Evolutionary conservation across 75 land plant genomes (phyloP), one percentile per base, ranked within the genome.

Genomic region (Cryptomeria japonica): DNA sequence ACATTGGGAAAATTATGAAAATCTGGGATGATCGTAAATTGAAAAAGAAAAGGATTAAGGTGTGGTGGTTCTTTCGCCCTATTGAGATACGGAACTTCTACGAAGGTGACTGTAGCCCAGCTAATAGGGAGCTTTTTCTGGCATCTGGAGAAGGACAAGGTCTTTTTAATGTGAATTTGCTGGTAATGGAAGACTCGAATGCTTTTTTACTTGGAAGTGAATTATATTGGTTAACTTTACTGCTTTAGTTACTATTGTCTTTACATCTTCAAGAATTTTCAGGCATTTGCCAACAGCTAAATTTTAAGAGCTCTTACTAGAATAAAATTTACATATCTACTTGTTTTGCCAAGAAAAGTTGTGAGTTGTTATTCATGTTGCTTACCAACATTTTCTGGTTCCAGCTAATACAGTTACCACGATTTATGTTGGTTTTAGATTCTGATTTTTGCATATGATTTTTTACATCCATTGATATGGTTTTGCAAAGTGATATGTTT

Each of bases 121-220:
- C 61, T 0, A 86, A 90, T 86, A 95, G 92, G 85, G 99, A 97
- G 80, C 68, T 97, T 75, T 95, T 96, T 86, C 91, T 97, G 90
- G 99, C 95, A 28, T 90, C 84, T 80, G 99, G 99, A 31, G 92
- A 94, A 85, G 96, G 96, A 61, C 64, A 49, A 22, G 96, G 99
- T 37, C 90, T 97, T 83, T 56, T 84, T 39, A 94, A 96, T 90
- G 53, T 94, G 22, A 97, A 97, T 91, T 92, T 87, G 38, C 77
- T 95, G 99, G 97, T 97, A 95, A 94, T 46, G 25, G 13, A 44
- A 79, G n/a, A 28, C 49, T 22, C 3, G 42, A 80, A 42, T 80
- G 28, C 46, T 82, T 46, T n/a, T n/a, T n/a, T 14, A 64, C 70
- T 46, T 82, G 25, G 32, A 4, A 39, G 42, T 9, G 11, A 25